Conservation (phyloP, 2,329 filamentous ascomycete genomes). For the Ophidiomyces ophidiicola region DNA sequence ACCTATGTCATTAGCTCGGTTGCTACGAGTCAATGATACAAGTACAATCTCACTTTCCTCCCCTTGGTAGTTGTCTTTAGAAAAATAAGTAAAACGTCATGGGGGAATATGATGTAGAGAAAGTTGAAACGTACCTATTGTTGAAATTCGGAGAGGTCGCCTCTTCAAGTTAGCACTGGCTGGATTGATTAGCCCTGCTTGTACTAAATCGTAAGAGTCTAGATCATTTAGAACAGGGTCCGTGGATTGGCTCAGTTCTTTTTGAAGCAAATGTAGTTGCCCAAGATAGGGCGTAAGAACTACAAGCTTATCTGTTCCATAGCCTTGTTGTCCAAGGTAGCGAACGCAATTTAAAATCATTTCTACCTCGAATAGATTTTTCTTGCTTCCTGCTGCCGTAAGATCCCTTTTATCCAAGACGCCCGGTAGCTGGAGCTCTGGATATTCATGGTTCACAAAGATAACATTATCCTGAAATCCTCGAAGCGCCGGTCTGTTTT, state of each 20-base stretch:
- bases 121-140: slow-evolving; percentile 53
- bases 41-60: slow-evolving; percentile 66
- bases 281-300: slow-evolving; percentile 53
- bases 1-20: slow-evolving; percentile 51
- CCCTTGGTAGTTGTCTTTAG: slow-evolving; percentile 72
- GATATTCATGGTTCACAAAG: slow-evolving; percentile 52
- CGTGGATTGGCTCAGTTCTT: slow-evolving; percentile 43
- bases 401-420: slow-evolving; percentile 42
- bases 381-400: slow-evolving; percentile 42
- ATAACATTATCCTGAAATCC: slow-evolving; percentile 51
- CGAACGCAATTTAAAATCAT: slow-evolving; percentile 54
- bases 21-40: slow-evolving; percentile 55
- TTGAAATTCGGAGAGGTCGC: slow-evolving; percentile 49
- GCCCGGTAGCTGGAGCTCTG: slow-evolving; percentile 37
- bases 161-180: slow-evolving; percentile 43
- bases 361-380: slow-evolving; percentile 52
- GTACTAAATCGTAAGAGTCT: slow-evolving; percentile 51
- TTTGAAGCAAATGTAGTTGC: slow-evolving; percentile 34
- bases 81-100: not conserved
- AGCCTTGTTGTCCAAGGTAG: slow-evolving; percentile 60
- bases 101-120: not conserved
- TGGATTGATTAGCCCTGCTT: slow-evolving; percentile 48
- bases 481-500: slow-evolving; percentile 35
- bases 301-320: slow-evolving; percentile 51
- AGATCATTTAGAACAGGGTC: slow-evolving; percentile 58